A percentile compares a stretch with the other conserved stretches of the same genome.
phyloP scores from a whole-genome alignment of 2,329 filamentous ascomycete species.

The Aspergillus arachidicola region DNA sequence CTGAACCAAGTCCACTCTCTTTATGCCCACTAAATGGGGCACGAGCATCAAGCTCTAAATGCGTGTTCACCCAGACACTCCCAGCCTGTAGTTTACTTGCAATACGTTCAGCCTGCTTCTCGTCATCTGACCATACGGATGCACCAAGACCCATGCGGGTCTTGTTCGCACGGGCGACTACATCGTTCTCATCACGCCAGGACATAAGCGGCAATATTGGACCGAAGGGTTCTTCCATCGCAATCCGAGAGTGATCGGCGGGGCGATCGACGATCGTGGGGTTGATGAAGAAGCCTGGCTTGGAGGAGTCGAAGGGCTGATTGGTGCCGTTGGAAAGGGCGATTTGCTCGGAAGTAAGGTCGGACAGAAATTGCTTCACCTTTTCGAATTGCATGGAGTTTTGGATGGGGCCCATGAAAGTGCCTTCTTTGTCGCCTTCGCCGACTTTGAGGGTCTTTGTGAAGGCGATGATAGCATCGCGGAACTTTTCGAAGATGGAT shows the following conservation, averaged over 20 bases:
- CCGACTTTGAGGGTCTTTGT: slow-evolving; percentile 42
- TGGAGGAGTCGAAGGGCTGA: too few species aligned
- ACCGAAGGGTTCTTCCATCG: slow-evolving; percentile 61
- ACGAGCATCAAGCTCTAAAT: slow-evolving; percentile 13
- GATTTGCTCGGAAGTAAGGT: too few species aligned
- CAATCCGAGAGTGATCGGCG: slow-evolving; percentile 55
- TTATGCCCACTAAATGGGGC: slow-evolving; percentile 52
- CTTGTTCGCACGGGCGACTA: slow-evolving; percentile 57
- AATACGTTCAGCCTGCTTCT: slow-evolving; percentile 53
- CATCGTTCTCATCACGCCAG: slow-evolving; percentile 62
- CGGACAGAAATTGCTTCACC: slow-evolving; percentile 31
- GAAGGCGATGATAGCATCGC: slow-evolving; percentile 45
- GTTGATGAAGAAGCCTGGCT: slow-evolving; percentile 41
- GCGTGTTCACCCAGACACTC: slow-evolving; percentile 59
- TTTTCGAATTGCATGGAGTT: slow-evolving; percentile 66
- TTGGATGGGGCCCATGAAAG: slow-evolving; percentile 60
- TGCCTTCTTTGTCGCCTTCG: slow-evolving; percentile 39
- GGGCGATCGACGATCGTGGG: slow-evolving; percentile 61
- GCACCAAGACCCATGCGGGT: slow-evolving; percentile 56
- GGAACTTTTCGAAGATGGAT: slow-evolving; percentile 57
- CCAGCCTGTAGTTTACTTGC: slow-evolving; percentile 57
- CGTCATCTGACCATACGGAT: slow-evolving; percentile 59
- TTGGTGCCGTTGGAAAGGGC: too few species aligned
- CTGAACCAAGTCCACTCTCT: slow-evolving; percentile 48
- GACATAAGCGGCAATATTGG: slow-evolving; percentile 64